Percentiles rank a stretch among this genome's conserved stretches.
Conservation (phyloP, 2,329 filamentous ascomycete species). For the Fusarium chuoi region DNA sequence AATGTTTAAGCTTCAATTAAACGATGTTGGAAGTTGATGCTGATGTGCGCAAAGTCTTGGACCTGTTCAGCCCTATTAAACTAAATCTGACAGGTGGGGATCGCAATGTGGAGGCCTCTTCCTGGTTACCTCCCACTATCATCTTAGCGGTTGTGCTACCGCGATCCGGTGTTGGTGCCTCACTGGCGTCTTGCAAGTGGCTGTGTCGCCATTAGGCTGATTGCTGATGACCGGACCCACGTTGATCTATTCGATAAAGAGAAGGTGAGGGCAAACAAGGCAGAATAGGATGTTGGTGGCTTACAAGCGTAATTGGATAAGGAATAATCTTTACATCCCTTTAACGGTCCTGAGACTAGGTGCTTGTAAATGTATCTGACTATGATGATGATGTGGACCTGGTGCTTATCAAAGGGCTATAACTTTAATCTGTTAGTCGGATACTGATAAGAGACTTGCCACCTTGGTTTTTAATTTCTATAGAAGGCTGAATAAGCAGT, state of each 20-base stretch:
- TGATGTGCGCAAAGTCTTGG: not conserved
- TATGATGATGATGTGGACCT: too few species aligned
- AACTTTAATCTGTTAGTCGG: too few species aligned
- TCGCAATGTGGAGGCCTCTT: constrained; percentile 5
- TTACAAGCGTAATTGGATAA: too few species aligned
- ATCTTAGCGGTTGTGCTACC: not conserved
- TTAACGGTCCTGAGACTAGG: too few species aligned
- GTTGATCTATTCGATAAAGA: not conserved
- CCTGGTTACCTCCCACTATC: not conserved
- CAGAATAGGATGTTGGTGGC: not conserved
- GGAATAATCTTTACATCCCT: too few species aligned
- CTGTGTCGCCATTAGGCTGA: not conserved
- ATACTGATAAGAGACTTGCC: too few species aligned
- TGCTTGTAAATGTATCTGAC: too few species aligned
- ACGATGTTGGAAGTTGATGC: not conserved
- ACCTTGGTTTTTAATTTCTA: too few species aligned
- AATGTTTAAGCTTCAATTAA: not conserved
- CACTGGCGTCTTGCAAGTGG: not conserved
- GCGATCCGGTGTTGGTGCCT: not conserved
- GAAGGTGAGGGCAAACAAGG: not conserved
- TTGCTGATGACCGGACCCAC: not conserved
- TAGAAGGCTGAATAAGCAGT: too few species aligned
- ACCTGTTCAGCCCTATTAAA: not conserved
- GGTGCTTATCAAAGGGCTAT: too few species aligned
- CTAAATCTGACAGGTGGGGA: not conserved